Evolutionary conservation across 2,329 filamentous ascomycete genomes (phyloP), one percentile per base, ranked within the genome.

Genomic region (Lachnellula willkommii): DNA sequence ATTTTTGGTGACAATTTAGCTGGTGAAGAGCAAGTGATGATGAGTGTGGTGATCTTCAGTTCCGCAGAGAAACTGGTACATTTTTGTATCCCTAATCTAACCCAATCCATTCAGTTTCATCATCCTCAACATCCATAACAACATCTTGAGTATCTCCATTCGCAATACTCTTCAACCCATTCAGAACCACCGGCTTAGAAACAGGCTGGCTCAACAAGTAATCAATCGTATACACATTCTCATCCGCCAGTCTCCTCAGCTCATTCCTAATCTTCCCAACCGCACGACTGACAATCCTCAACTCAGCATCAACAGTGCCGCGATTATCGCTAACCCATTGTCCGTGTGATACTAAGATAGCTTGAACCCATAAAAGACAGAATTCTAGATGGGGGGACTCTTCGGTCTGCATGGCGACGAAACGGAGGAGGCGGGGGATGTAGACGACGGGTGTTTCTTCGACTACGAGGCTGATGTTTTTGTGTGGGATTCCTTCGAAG

Each of bases 361-460:
- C 84, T 71, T 94, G 89, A 67, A 96, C 88, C 94, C 94, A 99
- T 8, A 93, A 75, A 46, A 99, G 76, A 66, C 94, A 95, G 73
- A 97, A 95, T 73, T 99, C 94, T 4, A 99, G 81, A 75, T 96
- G 93, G 1, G 92, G 93, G 2, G 88, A 92, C 68, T 93, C 85
- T 66, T 97, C 93, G 1, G 90, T 89, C 67, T 95, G 89, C 9
- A 87, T 81, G 2, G 91, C 91, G 6, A 97, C 88, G 63, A 96
- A 95, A 47, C 90, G 87, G 50, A 99, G 78, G 12, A 97, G 77
- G 3, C 90, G 84, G 28, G 88, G 83, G 5, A 99, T 84, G 71
- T 99, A 99, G 28, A 96, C 88, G 0, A 82, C 80, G 1, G 94
- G 94, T 39, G 96, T 75, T 35, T 88, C 83, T 52, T 83, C 84